Evolutionary conservation across 1,284 basidiomycete species (phyloP), one percentile per base, ranked within the genome.

Genomic region (Leccinum subrobustum): DNA sequence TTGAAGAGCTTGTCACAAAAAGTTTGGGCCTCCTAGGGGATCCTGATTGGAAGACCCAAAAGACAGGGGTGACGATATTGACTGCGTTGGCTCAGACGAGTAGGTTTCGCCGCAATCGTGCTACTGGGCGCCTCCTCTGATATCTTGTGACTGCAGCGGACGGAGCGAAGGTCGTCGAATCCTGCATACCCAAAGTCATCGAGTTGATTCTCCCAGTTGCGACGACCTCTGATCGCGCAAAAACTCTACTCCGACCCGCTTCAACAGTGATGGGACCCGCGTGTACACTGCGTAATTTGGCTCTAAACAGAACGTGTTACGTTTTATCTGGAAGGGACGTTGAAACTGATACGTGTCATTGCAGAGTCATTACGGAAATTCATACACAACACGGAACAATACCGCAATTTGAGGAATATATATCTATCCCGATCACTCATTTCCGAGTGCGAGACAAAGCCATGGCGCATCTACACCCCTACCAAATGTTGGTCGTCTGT

Each of bases 31-130:
- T 54, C 42, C 23, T 72, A 12, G 4, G 1, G 11, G 11, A 42
- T 0, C 11, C 14, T 2, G 27, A 0, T 11, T 72, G 69, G 70
- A 63, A 61, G 25, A 31, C 3, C 7, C 70, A 71, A 25, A 72
- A 71, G 27, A 64, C 59, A 16, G 68, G 70, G 6, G 62, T 71
- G 55, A 61, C 58, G 4, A 67, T 71, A 9, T 58, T 70, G 5
- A 70, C 57, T 37, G 65, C 65, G 0, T 56, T 73, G 54, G 60
- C 65, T 33, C 68, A 61, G 47, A 70, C 70, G 0, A 39, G 68
- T 71, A 55, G 18, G 59, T 33, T 7, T 52, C 52, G 27, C 27
- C 1, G 12, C 27, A 11, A 3, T 12, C 8, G 0, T 7, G 3
- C 48, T 23, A 6, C 5, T 6, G 11, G 35, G 20, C 25, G 18